Percentiles rank a stretch among this genome's conserved stretches.
These are phyloP conservation scores for Aspergillus baeticus DNA, from an alignment of 495 filamentous ascomycete species.

Conservation along the genomic window DNA sequence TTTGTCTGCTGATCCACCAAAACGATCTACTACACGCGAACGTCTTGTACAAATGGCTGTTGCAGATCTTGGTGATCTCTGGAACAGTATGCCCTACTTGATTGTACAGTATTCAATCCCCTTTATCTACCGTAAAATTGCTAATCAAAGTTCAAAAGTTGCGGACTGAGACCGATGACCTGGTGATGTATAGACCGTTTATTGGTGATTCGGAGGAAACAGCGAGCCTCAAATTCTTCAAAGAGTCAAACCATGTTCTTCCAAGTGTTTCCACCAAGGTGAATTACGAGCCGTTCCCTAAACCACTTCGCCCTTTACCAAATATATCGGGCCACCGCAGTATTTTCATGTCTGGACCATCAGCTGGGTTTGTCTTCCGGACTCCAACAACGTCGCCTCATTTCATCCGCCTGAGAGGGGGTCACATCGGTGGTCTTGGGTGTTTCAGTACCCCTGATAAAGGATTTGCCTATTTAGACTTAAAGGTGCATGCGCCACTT, in stretches of 20 bases:
- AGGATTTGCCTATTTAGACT: conserved; percentile 80
- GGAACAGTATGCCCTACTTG: conserved; percentile 69
- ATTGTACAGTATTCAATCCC: conserved; percentile 55
- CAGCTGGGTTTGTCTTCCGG: conserved; percentile 76
- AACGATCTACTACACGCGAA: conserved; percentile 68
- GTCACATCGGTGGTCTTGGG: conserved; percentile 63
- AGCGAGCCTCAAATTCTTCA: conserved; percentile 67
- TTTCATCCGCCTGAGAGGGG: conserved; percentile 66
- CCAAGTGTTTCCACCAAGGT: conserved; percentile 43
- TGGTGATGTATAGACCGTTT: conserved; percentile 85
- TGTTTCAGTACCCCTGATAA: conserved; percentile 66
- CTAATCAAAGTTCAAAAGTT: too few species aligned
- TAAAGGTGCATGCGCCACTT: conserved; percentile 34
- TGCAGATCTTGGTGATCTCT: conserved; percentile 77
- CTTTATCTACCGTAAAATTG: too few species aligned
- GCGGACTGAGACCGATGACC: conserved; percentile 74
- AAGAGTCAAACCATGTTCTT: conserved; percentile 64
- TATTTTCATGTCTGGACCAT: conserved; percentile 76
- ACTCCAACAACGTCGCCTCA: conserved; percentile 72
- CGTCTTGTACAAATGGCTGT: conserved; percentile 73
- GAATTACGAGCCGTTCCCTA: conserved; percentile 38
- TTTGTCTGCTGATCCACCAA: conserved; percentile 68
- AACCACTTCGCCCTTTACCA: conserved; percentile 57
- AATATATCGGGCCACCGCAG: conserved; percentile 74
- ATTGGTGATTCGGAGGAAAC: conserved; percentile 34